These are phyloP conservation scores for Rosa rugosa DNA, from an alignment of 306 rosid genomes.

Conservation along the genomic window DNA sequence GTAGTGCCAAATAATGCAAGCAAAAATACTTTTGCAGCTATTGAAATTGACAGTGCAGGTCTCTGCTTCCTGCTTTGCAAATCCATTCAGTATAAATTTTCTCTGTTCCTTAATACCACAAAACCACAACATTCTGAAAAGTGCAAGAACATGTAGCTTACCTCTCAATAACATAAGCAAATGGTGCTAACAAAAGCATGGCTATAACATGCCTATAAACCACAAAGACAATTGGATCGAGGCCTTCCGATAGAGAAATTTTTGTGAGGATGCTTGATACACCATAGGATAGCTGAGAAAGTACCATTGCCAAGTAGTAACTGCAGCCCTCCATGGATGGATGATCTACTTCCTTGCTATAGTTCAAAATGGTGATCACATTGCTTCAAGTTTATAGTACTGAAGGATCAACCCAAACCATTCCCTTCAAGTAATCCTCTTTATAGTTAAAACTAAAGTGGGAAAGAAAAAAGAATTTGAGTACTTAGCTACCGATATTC, in stretches of 20 bases:
- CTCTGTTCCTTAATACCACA: not conserved
- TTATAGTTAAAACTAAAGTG: not conserved
- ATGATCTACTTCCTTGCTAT: not conserved
- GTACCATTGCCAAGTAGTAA: slow-evolving; percentile 23
- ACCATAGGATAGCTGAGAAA: slow-evolving; percentile 19
- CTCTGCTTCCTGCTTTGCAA: slow-evolving; percentile 31
- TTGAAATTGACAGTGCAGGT: slow-evolving; percentile 23
- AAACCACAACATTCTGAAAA: not conserved
- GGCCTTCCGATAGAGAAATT: slow-evolving; percentile 26
- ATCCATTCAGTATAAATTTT: not conserved
- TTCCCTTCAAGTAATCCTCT: not conserved
- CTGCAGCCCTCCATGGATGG: slow-evolving; percentile 15
- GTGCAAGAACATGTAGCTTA: not conserved
- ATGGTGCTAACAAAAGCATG: slow-evolving; percentile 26
- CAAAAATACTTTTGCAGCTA: slow-evolving; percentile 27
- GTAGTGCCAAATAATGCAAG: slow-evolving; percentile 38
- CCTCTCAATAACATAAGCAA: slow-evolving; percentile 35
- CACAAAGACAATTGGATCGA: slow-evolving; percentile 30
- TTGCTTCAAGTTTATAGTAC: slow-evolving; percentile 1
- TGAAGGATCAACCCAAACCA: not conserved
- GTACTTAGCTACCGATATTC: not conserved
- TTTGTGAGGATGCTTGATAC: slow-evolving; percentile 27
- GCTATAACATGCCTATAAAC: slow-evolving; percentile 35
- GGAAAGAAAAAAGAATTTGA: not conserved
- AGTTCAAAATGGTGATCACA: not conserved